Evolutionary conservation across 2,329 filamentous ascomycete genomes (phyloP), one percentile per base, ranked within the genome.

Genomic region (Endocalyx cinctus): DNA sequence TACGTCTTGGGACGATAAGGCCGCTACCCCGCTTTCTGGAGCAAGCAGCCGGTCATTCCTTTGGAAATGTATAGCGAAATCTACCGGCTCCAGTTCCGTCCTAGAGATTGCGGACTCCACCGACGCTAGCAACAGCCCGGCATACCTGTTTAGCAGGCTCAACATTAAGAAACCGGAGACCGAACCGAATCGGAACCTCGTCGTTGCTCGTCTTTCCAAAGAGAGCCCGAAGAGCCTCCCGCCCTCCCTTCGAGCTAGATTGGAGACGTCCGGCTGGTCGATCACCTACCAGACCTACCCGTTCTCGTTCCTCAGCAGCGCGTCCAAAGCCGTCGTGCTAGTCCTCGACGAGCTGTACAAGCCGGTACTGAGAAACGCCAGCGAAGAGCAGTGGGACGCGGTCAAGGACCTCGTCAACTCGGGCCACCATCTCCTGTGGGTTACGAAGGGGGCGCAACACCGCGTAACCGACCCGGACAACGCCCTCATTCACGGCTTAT

Each of bases 351-450:
- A 47, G 20, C 18, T 43, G 1, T 22, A 36, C 3, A 27, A n/a
- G 1, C 27, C 44, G 0, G 17, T 48, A 1, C 29, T 48, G 12
- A 19, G 39, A 8, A 5, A 20, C 1, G 19, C 43, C 10, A 20
- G 31, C 11, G 3, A 19, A 10, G 4, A 23, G 7, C 43, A 52
- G 16, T 53, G 51, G 48, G 39, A 46, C 2, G 22, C 34, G 2
- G 14, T 53, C 5, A 47, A 57, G 34, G 20, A 27, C 1, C 41
- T 57, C 5, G 31, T 48, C 18, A 17, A 19, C n/a, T 29, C 27
- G 6, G 35, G 36, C 7, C 37, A 32, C 10, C 39, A 33, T 8
- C 14, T 56, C 4, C 39, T 52, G 17, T 58, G 52, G 51, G 48
- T 57, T 0, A 55, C 49, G 4, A 38, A 39, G 26, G 48, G 46